phyloP scores from a whole-genome alignment of 2,329 filamentous ascomycete genomes.

The Hypocrella siamensis region DNA sequence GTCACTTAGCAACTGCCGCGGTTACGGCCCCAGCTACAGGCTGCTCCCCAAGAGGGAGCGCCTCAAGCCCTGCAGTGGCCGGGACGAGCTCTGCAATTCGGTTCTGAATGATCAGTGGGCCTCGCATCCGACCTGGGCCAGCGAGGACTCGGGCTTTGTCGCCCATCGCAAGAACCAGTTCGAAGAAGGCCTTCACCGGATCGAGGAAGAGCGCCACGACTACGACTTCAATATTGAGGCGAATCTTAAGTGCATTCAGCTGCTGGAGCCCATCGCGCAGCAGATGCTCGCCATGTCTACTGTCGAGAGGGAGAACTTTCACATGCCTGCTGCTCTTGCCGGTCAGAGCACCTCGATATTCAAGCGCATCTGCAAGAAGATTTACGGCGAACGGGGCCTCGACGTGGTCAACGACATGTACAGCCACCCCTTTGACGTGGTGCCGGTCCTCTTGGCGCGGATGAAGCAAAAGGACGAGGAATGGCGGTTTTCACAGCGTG shows the following conservation, averaged over 20 bases:
- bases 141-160: conserved; percentile 93
- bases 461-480: conserved; percentile 95
- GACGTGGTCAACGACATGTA: conserved; percentile 83
- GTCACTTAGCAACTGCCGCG: conserved; percentile 89
- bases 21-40: conserved; percentile 90
- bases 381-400: conserved; percentile 79
- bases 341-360: conserved; percentile 95
- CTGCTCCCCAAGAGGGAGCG: conserved; percentile 81
- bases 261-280: conserved; percentile 86
- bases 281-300: conserved; percentile 70
- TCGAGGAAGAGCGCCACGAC: conserved; percentile 95
- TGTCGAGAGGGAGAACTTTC: conserved; percentile 56
- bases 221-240: conserved; percentile 98
- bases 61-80: conserved; percentile 80
- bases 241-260: conserved; percentile 85
- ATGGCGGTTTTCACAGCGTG: conserved; percentile 90
- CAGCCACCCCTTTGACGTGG: conserved; percentile 64
- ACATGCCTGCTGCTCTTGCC: conserved; percentile 68
- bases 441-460: conserved; percentile 75
- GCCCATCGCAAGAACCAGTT: conserved; percentile 93
- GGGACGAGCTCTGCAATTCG: conserved; percentile 83
- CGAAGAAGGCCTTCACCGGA: conserved; percentile 86
- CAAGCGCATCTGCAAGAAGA: conserved; percentile 92
- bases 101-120: conserved; percentile 98
- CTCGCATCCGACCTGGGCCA: conserved; percentile 96